These are phyloP conservation scores for Neurospora sp. DNA, from an alignment of 495 filamentous ascomycete species.

Conservation along the genomic window DNA sequence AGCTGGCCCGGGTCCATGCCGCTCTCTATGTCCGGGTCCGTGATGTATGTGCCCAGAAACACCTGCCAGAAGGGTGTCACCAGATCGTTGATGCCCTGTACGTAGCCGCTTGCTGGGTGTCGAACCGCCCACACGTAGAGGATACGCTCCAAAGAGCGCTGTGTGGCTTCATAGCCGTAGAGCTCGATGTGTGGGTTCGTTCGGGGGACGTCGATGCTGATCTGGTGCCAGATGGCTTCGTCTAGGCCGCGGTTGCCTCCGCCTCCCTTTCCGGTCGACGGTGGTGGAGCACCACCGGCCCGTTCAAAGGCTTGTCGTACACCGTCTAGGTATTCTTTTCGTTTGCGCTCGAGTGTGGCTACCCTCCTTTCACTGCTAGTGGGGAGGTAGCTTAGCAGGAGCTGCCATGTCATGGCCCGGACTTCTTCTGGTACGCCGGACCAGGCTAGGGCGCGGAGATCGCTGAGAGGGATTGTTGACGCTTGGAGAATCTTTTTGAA, in stretches of 20 bases:
- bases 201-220: conserved; percentile 94
- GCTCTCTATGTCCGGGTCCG: conserved; percentile 79
- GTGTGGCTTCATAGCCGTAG: conserved; percentile 92
- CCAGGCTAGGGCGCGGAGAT: conserved; percentile 81
- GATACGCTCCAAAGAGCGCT: conserved; percentile 85
- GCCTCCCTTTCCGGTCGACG: conserved; percentile 22
- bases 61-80: conserved; percentile 98
- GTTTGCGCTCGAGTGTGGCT: conserved; percentile 82
- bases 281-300: conserved; percentile 26
- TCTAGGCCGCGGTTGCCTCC: conserved; percentile 58
- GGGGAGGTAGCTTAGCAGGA: conserved; percentile 88
- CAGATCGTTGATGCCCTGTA: conserved; percentile 97
- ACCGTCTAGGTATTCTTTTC: conserved; percentile 94
- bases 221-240: conserved; percentile 96
- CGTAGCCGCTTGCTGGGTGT: conserved; percentile 94
- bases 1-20: conserved; percentile 96
- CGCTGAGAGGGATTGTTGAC: conserved; percentile 73
- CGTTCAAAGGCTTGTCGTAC: conserved; percentile 91
- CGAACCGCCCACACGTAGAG: conserved; percentile 96
- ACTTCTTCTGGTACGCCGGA: conserved; percentile 90
- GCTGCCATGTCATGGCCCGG: conserved; percentile 95
- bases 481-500: conserved; percentile 93
- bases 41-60: conserved; percentile 88
- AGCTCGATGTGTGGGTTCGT: conserved; percentile 93
- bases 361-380: conserved; percentile 89